Base-by-base conservation (phyloP, 495 filamentous ascomycete species). In the Talaromyces trachyspermus region DNA sequence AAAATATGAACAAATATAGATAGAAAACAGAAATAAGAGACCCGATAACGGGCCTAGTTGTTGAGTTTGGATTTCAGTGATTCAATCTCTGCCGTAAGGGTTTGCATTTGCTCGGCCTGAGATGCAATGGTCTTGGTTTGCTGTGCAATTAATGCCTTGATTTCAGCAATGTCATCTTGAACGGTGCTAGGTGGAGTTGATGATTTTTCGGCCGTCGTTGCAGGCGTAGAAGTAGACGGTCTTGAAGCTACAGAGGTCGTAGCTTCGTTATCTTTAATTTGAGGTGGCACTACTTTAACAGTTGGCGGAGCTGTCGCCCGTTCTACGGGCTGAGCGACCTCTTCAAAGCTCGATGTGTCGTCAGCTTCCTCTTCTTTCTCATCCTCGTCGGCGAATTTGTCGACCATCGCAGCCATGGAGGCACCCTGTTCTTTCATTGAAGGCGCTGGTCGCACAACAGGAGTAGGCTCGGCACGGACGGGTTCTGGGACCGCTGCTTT, bases 281-380 rank as follows among this genome's bases (percentile, higher is more conserved):
- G 43, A 4, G 66, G 61, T 64, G n/a, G 39, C 1, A 26, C 40
- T 43, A 29, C 12, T 22, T 35, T 36, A 3, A 26, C 25, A 11
- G 19, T 43, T 3, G 60, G 22, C 11, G 66, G 53, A 27, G 55
- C 56, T 15, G 62, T 37, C 15, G 66, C 24, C 15, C 77, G 77
- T 51, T 83, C 78, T 10, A 70, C 57, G 0, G 79, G 75, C 54
- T 85, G 85, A n/a, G 84, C 54, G 15, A 88, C 73, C 54, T 91
- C 85, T 58, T 95, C 85, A 56, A 95, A 95, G 65, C 81, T 85
- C 4, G 85, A 89, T 10, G 77, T 73, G 37, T 88, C 85, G 42
- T 83, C 79, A 3, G 80, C 77, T 4, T 68, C 72, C 7, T 78
- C 70, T 10, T 68, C 69, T 10, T 67, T 66, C 9, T 77, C 78